Base-by-base conservation (phyloP, 2,329 filamentous ascomycete genomes). In the Lecanicillium sp. region DNA sequence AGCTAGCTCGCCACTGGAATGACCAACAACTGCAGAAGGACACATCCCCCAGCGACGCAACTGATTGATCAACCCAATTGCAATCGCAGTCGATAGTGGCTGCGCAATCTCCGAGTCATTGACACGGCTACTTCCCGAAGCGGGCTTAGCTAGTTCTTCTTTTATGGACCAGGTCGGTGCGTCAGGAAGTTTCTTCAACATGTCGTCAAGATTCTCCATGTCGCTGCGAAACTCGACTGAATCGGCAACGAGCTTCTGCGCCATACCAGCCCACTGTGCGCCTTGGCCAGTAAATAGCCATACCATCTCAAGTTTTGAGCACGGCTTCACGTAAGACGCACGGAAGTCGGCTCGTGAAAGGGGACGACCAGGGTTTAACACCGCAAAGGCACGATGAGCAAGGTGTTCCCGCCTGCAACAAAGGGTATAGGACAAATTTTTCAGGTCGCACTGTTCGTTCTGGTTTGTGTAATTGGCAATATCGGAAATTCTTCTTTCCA, bases 1-100 rank as follows among this genome's bases (percentile, higher is more conserved):
- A 0, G 57, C 59, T 17, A 64, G 50, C 36, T 53, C 51, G 10
- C 51, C 51, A 12, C 46, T 49, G 11, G 49, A 51, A 29, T 53
- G 51, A 4, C 51, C 51, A 5, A 50, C 43, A 10, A 51, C 47
- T 3, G 43, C 44, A 3, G 36, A 15, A 18, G 49, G 49, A 4
- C 30, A 27, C n/a, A 53, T 31, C 3, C 43, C 41, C 25, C 42
- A 41, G 29, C 33, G 33, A 10, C 18, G 17, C 2, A 51, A 17
- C 2, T 49, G 39, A 8, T 50, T 45, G 15, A 50, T 28, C 18
- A 51, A 44, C 8, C 47, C 48, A 14, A 51, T 40, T 31, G 52
- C 48, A 8, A 53, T 34, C 22, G 22, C 22, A 25, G 22, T 25
- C 7, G 7, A 25, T 25, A 25, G 6, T 7, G 22, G 22, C 22